Evolutionary conservation across 2,329 filamentous ascomycete genomes (phyloP).

Genomic region (Achaetomium macrosporum): DNA sequence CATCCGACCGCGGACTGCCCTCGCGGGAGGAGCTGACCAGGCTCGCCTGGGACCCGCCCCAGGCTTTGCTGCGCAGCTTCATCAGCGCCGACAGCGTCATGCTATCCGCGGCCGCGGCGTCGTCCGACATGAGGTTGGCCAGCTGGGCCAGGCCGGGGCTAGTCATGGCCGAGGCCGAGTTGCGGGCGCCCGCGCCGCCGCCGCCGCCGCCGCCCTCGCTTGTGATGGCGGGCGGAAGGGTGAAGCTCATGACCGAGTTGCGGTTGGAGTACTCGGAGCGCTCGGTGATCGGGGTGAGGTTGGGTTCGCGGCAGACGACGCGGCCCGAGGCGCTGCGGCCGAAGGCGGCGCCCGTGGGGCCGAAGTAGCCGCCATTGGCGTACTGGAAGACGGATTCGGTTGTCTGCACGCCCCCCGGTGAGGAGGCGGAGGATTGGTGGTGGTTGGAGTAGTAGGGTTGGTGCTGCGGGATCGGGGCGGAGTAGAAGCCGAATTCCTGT

Average conservation of each 20-base stretch:
- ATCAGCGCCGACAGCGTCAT: slow-evolving; percentile 69
- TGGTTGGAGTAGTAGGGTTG: slow-evolving; percentile 38
- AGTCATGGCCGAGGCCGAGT: slow-evolving; percentile 42
- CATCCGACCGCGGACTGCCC: slow-evolving; percentile 45
- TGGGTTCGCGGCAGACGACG: slow-evolving; percentile 74
- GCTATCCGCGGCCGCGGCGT: slow-evolving; percentile 45
- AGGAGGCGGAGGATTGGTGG: slow-evolving; percentile 30
- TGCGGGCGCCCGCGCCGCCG: slow-evolving; percentile 26
- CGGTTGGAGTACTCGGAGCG: slow-evolving; percentile 92
- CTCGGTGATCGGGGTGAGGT: slow-evolving; percentile 92
- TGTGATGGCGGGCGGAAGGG: slow-evolving; percentile 40
- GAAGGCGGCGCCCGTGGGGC: slow-evolving; percentile 54
- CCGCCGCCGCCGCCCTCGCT: slow-evolving; percentile 35
- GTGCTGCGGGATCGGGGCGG: slow-evolving; percentile 44
- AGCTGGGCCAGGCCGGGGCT: slow-evolving; percentile 75
- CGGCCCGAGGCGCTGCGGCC: slow-evolving; percentile 68
- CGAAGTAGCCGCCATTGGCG: slow-evolving; percentile 84
- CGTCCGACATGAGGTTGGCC: slow-evolving; percentile 55
- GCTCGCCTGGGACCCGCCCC: slow-evolving; percentile 75
- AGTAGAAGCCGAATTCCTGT: slow-evolving; percentile 94
- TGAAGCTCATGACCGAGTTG: slow-evolving; percentile 78
- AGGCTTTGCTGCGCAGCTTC: slow-evolving; percentile 67
- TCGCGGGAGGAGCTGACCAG: slow-evolving; percentile 52
- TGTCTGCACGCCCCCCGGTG: slow-evolving; percentile 23
- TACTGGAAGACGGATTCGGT: slow-evolving; percentile 49